A percentile compares a stretch with the other conserved stretches of the same genome.
Conservation (phyloP, 768 basidiomycete genomes). For the Naganishia randhawae region DNA sequence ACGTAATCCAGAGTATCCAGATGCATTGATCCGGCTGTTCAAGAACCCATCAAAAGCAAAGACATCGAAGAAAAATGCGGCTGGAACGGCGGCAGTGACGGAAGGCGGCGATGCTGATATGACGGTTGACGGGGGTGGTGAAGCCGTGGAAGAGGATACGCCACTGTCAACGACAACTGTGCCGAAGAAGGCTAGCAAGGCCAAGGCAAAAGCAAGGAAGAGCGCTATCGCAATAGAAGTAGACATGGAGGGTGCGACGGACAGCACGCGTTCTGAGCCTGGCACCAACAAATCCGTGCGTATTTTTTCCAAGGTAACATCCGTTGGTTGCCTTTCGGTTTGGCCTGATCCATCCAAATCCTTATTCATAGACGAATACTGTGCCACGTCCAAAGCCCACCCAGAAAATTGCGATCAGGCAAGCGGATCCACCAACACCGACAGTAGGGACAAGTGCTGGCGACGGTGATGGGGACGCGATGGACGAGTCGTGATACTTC, state of each 20-base stretch:
- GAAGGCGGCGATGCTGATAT: neutral
- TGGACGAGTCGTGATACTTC: conserved; percentile 8
- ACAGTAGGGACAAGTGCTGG: neutral
- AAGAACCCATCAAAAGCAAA: neutral
- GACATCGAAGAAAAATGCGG: neutral
- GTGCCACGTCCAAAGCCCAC: conserved; percentile 3
- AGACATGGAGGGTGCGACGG: neutral
- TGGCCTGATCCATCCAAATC: neutral
- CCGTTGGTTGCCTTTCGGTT: neutral
- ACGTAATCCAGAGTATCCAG: conserved; percentile 22
- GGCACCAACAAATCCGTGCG: no score
- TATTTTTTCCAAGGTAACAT: neutral
- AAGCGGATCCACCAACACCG: neutral
- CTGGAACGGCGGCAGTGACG: neutral
- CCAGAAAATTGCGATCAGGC: neutral
- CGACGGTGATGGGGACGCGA: neutral
- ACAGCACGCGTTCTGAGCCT: neutral
- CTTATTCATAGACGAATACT: neutral
- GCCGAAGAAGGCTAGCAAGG: conserved; percentile 4
- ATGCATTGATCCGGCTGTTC: conserved; percentile 6
- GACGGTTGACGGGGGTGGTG: neutral
- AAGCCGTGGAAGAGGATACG: neutral
- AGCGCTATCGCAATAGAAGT: neutral
- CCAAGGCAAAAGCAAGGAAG: conserved; percentile 15
- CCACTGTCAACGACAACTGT: neutral